Percentiles rank a stretch among this genome's conserved stretches.
These are phyloP conservation scores for Venturia pyrina DNA, from an alignment of 2,329 filamentous ascomycete genomes.

Conservation along the genomic window DNA sequence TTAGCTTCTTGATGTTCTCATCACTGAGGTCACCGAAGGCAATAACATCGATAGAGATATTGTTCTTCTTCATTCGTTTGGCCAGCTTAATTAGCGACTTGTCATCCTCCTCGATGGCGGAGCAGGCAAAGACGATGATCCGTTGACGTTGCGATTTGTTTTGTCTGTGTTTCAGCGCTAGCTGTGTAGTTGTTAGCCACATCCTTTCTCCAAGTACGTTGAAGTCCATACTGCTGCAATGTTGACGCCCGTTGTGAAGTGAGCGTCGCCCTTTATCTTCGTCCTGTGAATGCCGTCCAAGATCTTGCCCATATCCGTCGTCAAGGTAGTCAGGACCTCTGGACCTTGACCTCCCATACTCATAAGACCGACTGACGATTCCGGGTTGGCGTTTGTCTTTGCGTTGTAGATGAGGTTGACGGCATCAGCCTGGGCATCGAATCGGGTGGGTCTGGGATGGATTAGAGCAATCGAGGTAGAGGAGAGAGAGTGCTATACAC, in stretches of 20 bases:
- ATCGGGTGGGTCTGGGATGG: slow-evolving; percentile 69
- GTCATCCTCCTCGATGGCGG: slow-evolving; percentile 79
- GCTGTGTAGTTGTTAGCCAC: slow-evolving; percentile 39
- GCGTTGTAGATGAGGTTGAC: slow-evolving; percentile 92
- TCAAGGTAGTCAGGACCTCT: slow-evolving; percentile 92
- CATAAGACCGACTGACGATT: slow-evolving; percentile 96
- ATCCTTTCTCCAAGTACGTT: background rate
- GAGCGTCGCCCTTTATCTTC: slow-evolving; percentile 81
- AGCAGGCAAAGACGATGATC: slow-evolving; percentile 95
- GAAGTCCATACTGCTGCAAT: slow-evolving; percentile 68
- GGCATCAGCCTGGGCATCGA: slow-evolving; percentile 91
- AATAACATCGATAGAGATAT: slow-evolving; percentile 87
- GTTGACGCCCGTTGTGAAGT: slow-evolving; percentile 89
- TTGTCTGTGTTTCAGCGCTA: slow-evolving; percentile 94
- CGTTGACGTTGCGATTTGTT: slow-evolving; percentile 95
- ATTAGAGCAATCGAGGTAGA: slow-evolving; percentile 15
- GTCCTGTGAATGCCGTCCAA: slow-evolving; percentile 85
- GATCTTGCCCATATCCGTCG: slow-evolving; percentile 92
- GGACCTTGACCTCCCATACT: slow-evolving; percentile 98
- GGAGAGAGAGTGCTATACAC: slow-evolving; percentile 34
- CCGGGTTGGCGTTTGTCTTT: slow-evolving; percentile 90
- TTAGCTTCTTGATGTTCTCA: slow-evolving; percentile 79
- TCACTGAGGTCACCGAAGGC: slow-evolving; percentile 90
- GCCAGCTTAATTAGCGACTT: slow-evolving; percentile 81
- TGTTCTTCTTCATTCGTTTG: slow-evolving; percentile 98